Conservation (phyloP, 768 basidiomycete species). For the Glaciozyma antarctica region DNA sequence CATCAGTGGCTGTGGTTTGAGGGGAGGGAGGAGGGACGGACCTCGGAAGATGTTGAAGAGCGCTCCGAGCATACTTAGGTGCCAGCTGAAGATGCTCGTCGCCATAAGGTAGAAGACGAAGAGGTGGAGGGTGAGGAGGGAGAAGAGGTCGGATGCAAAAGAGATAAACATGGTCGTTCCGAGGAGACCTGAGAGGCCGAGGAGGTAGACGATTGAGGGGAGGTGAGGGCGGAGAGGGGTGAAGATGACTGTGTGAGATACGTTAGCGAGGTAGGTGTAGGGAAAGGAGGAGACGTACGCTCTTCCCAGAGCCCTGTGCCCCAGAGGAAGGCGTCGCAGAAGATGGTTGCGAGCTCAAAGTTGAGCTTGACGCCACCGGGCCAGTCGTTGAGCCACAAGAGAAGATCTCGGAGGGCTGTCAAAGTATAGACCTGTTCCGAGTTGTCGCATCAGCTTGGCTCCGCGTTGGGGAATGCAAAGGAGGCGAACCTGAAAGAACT, state of each 20-base stretch:
- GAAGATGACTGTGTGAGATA: conserved; percentile 19
- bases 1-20: background rate
- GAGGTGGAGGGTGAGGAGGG: conserved; percentile 61
- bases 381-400: conserved; percentile 88
- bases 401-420: conserved; percentile 46
- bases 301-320: conserved; percentile 58
- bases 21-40: conserved; percentile 37
- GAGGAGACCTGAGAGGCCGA: conserved; percentile 37
- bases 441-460: background rate
- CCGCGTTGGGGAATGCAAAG: background rate
- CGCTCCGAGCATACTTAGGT: conserved; percentile 52
- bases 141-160: conserved; percentile 56
- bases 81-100: conserved; percentile 53
- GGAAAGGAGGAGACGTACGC: conserved; percentile 45
- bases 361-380: conserved; percentile 94
- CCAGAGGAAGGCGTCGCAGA: conserved; percentile 60
- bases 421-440: conserved; percentile 43
- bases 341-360: conserved; percentile 79
- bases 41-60: conserved; percentile 89
- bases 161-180: conserved; percentile 57
- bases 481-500: conserved; percentile 42
- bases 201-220: conserved; percentile 35
- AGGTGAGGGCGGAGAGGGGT: conserved; percentile 38
- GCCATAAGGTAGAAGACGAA: conserved; percentile 59
- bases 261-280: conserved; percentile 23